These are phyloP conservation scores for Ogataea hybrid DNA, from an alignment of 1,139 yeast species.

Conservation along the genomic window DNA sequence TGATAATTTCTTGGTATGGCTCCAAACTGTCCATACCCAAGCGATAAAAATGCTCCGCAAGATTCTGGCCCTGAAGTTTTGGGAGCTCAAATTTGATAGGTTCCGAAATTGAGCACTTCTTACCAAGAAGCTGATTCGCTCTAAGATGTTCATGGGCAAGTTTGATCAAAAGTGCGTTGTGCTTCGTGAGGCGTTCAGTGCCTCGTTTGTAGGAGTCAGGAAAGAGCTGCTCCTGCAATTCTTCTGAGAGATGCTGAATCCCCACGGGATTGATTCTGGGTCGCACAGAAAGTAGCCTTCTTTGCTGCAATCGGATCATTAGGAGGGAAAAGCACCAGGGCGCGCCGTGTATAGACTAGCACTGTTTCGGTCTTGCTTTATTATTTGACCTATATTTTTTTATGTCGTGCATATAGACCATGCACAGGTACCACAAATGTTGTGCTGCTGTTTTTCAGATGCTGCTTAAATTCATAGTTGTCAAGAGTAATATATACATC, in stretches of 20 bases:
- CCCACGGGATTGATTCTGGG: slow-evolving; percentile 68
- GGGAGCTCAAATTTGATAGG: slow-evolving; percentile 72
- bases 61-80: slow-evolving; percentile 56
- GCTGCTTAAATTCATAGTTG: slow-evolving; percentile 11
- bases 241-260: slow-evolving; percentile 63
- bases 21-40: slow-evolving; percentile 61
- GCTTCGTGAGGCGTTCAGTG: slow-evolving; percentile 22
- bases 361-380: background rate
- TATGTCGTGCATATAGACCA: slow-evolving; percentile 1
- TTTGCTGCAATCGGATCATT: too few species aligned
- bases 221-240: slow-evolving; percentile 60
- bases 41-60: slow-evolving; percentile 83
- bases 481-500: slow-evolving; percentile 5
- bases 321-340: too few species aligned
- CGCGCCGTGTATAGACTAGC: background rate
- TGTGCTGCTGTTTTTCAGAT: slow-evolving; percentile 10
- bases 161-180: slow-evolving; percentile 41
- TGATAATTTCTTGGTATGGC: slow-evolving; percentile 56
- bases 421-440: slow-evolving; percentile 2
- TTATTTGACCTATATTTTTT: background rate
- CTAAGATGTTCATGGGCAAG: slow-evolving; percentile 62
- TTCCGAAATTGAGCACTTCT: slow-evolving; percentile 59
- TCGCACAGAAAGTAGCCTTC: slow-evolving; percentile 1
- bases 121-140: slow-evolving; percentile 71
- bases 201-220: slow-evolving; percentile 35